Percentiles rank a stretch among this genome's conserved stretches.
phyloP scores from a whole-genome alignment of 2,329 filamentous ascomycete species.

The Penicillium concentricum region DNA sequence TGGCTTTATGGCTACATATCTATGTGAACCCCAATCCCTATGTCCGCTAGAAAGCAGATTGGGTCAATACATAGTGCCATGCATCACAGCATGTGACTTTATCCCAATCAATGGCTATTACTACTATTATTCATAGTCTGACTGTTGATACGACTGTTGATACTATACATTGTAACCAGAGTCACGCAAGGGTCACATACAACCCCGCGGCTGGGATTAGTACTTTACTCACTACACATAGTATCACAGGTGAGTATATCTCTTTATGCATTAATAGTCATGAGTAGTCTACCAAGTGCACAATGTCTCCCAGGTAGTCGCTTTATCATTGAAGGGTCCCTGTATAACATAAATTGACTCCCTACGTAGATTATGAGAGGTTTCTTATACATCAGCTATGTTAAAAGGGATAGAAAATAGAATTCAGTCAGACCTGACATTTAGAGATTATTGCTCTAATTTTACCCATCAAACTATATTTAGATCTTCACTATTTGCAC shows the following conservation, averaged over 20 bases:
- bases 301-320: neutral
- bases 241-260: neutral
- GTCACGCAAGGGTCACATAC: neutral
- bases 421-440: neutral
- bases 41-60: neutral
- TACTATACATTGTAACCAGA: neutral
- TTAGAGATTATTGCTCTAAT: neutral
- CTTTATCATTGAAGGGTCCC: neutral
- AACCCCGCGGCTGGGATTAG: neutral
- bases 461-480: neutral
- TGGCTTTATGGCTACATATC: neutral
- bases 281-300: neutral
- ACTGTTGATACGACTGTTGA: no score
- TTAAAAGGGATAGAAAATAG: neutral
- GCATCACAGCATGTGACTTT: neutral
- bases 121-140: neutral
- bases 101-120: neutral
- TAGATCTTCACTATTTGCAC: neutral
- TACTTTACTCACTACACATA: neutral
- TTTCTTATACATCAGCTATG: no score
- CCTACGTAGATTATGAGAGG: neutral
- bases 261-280: neutral
- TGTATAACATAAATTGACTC: neutral
- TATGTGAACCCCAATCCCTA: no score
- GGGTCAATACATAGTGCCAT: no score